Percentiles rank a stretch among this genome's conserved stretches.
Conservation (phyloP, 495 filamentous ascomycete genomes). For the Neurospora sp. region DNA sequence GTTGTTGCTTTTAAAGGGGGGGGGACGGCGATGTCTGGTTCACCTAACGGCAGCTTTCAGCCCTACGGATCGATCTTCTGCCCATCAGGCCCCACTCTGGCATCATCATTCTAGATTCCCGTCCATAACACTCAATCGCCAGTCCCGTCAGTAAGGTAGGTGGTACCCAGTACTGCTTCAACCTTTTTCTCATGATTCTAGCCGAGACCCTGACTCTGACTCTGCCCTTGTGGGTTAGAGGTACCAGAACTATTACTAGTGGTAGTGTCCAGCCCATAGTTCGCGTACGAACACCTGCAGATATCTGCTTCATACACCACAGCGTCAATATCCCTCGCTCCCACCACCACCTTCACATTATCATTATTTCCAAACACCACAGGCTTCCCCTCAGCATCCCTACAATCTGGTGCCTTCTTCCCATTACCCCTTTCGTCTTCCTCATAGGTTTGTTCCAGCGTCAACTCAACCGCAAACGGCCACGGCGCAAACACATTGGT, state of each 20-base stretch:
- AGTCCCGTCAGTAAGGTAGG: neutral
- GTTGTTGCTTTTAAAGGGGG: neutral
- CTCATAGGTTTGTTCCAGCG: conserved; percentile 21
- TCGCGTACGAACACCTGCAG: conserved; percentile 17
- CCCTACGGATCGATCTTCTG: neutral
- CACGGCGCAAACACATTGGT: conserved; percentile 24
- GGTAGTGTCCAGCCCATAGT: conserved; percentile 7
- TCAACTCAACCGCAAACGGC: conserved; percentile 40
- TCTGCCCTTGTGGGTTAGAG: neutral
- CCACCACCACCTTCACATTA: neutral
- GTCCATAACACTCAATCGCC: neutral
- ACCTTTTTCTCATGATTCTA: neutral
- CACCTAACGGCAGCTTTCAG: neutral
- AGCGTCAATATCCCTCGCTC: neutral
- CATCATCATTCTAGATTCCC: neutral
- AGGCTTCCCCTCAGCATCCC: conserved; percentile 7
- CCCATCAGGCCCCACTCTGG: neutral
- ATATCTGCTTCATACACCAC: neutral
- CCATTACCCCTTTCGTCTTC: conserved; percentile 17
- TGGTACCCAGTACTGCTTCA: neutral
- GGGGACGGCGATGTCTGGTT: neutral
- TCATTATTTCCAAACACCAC: conserved; percentile 5
- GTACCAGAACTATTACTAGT: neutral
- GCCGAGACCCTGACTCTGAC: neutral
- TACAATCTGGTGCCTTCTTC: conserved; percentile 34